These are phyloP conservation scores for Magnolia changhungtana DNA, from an alignment of 164 flowering plant genomes.

Conservation along the genomic window DNA sequence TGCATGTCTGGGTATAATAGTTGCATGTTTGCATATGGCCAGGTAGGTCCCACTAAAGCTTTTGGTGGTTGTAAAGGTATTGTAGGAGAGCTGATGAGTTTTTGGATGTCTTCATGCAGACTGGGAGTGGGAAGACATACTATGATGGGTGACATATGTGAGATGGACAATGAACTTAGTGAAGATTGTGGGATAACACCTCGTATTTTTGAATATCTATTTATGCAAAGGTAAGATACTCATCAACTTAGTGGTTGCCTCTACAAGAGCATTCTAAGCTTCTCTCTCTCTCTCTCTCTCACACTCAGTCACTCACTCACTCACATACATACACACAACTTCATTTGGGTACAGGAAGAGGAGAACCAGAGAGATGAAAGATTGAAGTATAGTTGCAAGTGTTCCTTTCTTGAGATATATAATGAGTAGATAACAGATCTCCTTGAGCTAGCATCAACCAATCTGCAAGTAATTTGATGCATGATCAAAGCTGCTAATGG, in stretches of 20 bases:
- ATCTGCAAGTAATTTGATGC: slow-evolving; percentile 56
- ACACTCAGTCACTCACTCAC: not conserved
- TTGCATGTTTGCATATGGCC: slow-evolving; percentile 95
- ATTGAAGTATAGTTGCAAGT: slow-evolving; percentile 74
- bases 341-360: slow-evolving; percentile 58
- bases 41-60: slow-evolving; percentile 40
- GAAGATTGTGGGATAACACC: slow-evolving; percentile 81
- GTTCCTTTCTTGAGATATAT: slow-evolving; percentile 91
- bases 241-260: not conserved
- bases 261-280: not conserved
- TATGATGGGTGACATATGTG: slow-evolving; percentile 86
- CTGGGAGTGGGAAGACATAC: slow-evolving; percentile 97
- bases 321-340: not conserved
- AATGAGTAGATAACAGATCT: slow-evolving; percentile 95
- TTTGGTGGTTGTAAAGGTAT: slow-evolving; percentile 3
- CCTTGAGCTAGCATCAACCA: slow-evolving; percentile 76
- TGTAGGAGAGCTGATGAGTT: slow-evolving; percentile 1
- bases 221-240: slow-evolving; percentile 45
- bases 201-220: slow-evolving; percentile 76
- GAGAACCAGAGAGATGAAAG: slow-evolving; percentile 60
- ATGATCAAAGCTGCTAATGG: too few relatives aligned
- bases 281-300: not conserved
- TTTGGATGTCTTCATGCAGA: slow-evolving; percentile 45
- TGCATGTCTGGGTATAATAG: slow-evolving; percentile 35
- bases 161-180: slow-evolving; percentile 43